phyloP scores from a whole-genome alignment of 306 rosid species.

The Acmispon strigosus region DNA sequence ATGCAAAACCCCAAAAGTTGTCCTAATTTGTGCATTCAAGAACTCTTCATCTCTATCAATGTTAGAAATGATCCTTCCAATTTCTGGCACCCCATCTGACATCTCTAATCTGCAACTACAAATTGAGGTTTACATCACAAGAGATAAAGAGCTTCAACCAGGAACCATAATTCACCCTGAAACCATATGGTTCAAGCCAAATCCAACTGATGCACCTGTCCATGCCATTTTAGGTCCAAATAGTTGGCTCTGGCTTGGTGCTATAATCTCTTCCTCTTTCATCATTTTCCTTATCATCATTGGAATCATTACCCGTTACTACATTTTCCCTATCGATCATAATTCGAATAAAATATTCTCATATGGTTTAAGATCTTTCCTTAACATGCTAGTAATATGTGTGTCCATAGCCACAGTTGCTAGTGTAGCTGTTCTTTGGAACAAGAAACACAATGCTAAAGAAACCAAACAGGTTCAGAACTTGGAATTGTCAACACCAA shows the following conservation, averaged over 20 bases:
- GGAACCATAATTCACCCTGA: neutral
- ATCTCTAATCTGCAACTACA: slow-evolving; percentile 37
- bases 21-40: slow-evolving; percentile 48
- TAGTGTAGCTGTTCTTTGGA: slow-evolving; percentile 42
- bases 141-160: slow-evolving; percentile 35
- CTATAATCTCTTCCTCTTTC: slow-evolving; percentile 53
- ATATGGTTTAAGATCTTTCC: slow-evolving; percentile 19
- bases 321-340: slow-evolving; percentile 62
- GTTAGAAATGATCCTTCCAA: slow-evolving; percentile 62
- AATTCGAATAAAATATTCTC: slow-evolving; percentile 42
- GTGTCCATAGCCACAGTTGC: slow-evolving; percentile 33
- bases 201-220: slow-evolving; percentile 38
- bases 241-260: slow-evolving; percentile 74
- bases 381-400: slow-evolving; percentile 49
- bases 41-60: slow-evolving; percentile 40
- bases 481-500: slow-evolving; percentile 30
- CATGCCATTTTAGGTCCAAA: slow-evolving; percentile 52
- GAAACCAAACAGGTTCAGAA: slow-evolving; percentile 15
- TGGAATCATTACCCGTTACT: slow-evolving; percentile 45
- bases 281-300: slow-evolving; percentile 45
- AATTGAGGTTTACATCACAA: slow-evolving; percentile 65
- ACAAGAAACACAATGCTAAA: slow-evolving; percentile 31
- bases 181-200: slow-evolving; percentile 44
- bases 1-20: slow-evolving; percentile 45
- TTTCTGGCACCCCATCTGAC: slow-evolving; percentile 29